Percentiles rank a stretch among this genome's conserved stretches.
Conservation (phyloP, 2,329 filamentous ascomycete species). For the Bimuria novae-zelandiae region DNA sequence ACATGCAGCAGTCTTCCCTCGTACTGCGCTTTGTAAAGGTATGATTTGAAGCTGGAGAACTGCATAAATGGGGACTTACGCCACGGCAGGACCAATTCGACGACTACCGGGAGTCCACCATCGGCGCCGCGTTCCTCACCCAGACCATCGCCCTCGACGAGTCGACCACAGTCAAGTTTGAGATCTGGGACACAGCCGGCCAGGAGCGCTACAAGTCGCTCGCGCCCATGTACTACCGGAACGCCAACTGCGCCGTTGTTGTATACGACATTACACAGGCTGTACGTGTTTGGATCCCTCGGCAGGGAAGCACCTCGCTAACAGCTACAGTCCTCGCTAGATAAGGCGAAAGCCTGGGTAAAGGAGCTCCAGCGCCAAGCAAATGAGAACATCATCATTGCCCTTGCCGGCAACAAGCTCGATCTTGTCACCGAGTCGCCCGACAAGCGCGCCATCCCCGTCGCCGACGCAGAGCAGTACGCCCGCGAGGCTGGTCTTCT, state of each 20-base stretch:
- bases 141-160: conserved; percentile 99
- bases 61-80: background rate
- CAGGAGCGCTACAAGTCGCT: conserved; percentile 99
- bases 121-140: conserved; percentile 97
- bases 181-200: conserved; percentile 92
- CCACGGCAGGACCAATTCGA: conserved; percentile 90
- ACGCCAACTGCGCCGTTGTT: conserved; percentile 98
- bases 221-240: conserved; percentile 99
- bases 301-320: conserved; percentile 17
- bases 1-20: conserved; percentile 78
- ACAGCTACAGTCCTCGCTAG: conserved; percentile 77
- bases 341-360: conserved; percentile 99
- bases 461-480: conserved; percentile 92
- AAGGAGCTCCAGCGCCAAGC: conserved; percentile 98
- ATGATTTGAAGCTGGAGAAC: conserved; percentile 30
- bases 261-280: conserved; percentile 99
- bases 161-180: conserved; percentile 98
- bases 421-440: conserved; percentile 93
- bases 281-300: conserved; percentile 60
- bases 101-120: conserved; percentile 95
- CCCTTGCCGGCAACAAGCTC: conserved; percentile 76
- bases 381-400: conserved; percentile 99
- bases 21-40: conserved; percentile 98
- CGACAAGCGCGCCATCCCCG: conserved; percentile 90
- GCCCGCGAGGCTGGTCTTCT: conserved; percentile 89